Evolutionary conservation across 2,329 filamentous ascomycete species (phyloP), one percentile per base, ranked within the genome.

Genomic region (Aspergillus ruber): DNA sequence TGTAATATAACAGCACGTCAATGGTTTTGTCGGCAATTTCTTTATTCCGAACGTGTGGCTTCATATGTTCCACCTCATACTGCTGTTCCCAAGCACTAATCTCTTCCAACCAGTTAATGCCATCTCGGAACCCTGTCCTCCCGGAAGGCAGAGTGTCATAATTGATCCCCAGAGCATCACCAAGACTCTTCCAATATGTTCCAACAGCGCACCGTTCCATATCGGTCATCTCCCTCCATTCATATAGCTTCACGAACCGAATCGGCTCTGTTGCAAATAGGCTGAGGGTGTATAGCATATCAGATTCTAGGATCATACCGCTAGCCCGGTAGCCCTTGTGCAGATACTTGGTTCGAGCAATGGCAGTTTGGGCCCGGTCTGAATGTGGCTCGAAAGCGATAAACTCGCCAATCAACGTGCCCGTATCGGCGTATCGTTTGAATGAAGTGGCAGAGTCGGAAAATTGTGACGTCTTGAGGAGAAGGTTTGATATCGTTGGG

Each of bases 171-270:
- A 90, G 84, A 49, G 81, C 79, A 55, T 88, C 82, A 3, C 85
- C 86, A 6, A 89, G 70, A 48, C 74, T 74, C 63, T 85, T 86
- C 85, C 85, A 89, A 59, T 85, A 81, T 1, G 79, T 82, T 10
- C 79, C 82, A 18, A 83, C 63, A 0, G 84, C 85, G 50, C 83
- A 86, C 4, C 72, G 62, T 63, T 90, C 87, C 70, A 89, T 74
- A 0, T 83, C 78, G 9, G 78, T 83, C 35, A 88, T 66, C 4
- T 70, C 43, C 2, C 87, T 78, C 85, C 86, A 91, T 60, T 90
- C 87, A 56, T 82, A 86, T 13, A 71, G 66, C 5, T 73, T 64
- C 18, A 85, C 76, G 72, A 85, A 89, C 23, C 77, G 72, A 23
- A 78, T 66, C 1, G 85, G 84, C 60, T 89, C 84, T 0, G 75